Evolutionary conservation across 2,329 filamentous ascomycete species (phyloP).

Genomic region (Monosporascus sp.): DNA sequence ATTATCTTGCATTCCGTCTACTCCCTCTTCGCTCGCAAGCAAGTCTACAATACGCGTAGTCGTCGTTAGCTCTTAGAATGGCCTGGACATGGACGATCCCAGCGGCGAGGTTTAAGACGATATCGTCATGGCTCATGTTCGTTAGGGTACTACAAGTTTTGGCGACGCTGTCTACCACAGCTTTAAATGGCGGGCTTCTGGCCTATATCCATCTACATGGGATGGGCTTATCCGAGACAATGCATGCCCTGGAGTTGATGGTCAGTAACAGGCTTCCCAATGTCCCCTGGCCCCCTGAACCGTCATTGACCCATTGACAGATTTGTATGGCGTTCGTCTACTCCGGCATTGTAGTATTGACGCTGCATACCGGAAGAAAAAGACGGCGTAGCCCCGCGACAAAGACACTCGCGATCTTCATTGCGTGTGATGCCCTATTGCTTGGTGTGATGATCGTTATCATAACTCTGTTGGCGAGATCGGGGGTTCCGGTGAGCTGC

Average conservation of each 20-base stretch:
- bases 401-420: constrained; percentile 20
- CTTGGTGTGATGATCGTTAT: constrained; percentile 26
- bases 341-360: constrained; percentile 24
- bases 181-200: constrained; percentile 31
- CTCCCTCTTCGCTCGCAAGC: background rate
- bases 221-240: constrained; percentile 20
- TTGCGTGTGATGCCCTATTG: constrained; percentile 27
- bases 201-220: constrained; percentile 22
- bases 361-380: constrained; percentile 25
- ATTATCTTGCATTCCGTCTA: background rate
- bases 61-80: constrained; percentile 9
- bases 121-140: constrained; percentile 29
- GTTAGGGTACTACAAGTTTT: constrained; percentile 28
- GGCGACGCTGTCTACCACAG: constrained; percentile 23
- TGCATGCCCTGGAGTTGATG: constrained; percentile 30
- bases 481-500: constrained; percentile 30
- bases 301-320: constrained; percentile 17
- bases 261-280: constrained; percentile 18
- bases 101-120: constrained; percentile 14
- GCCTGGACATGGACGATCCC: constrained; percentile 7
- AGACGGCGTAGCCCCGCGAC: constrained; percentile 14
- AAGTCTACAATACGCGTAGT: background rate
- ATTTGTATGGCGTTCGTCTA: constrained; percentile 26
- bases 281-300: background rate
- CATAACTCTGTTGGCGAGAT: constrained; percentile 27